phyloP scores from a whole-genome alignment of 2,329 filamentous ascomycete genomes.

The Phoma sp. region DNA sequence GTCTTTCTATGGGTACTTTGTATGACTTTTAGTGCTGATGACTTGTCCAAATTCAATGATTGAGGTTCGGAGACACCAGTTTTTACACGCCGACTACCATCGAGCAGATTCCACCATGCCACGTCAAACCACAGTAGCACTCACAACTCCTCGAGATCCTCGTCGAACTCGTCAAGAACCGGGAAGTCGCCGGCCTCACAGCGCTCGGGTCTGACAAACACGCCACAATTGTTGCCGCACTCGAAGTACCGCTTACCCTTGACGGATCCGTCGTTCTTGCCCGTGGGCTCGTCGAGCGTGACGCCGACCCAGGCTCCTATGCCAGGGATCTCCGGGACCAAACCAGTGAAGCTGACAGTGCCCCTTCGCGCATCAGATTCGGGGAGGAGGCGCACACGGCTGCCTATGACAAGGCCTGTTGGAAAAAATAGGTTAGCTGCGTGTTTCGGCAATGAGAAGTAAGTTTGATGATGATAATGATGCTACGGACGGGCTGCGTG shows the following conservation, averaged over 20 bases:
- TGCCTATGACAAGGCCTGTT: constrained; percentile 34
- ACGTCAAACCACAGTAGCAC: not conserved
- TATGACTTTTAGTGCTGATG: too few species aligned
- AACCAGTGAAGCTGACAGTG: constrained; percentile 72
- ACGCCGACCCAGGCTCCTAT: constrained; percentile 74
- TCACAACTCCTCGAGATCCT: constrained; percentile 70
- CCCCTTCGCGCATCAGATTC: constrained; percentile 73
- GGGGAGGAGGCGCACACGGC: constrained; percentile 53
- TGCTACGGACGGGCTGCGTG: not conserved
- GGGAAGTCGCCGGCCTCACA: constrained; percentile 78
- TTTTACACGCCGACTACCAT: too few species aligned
- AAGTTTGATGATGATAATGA: not conserved
- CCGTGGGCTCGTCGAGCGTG: constrained; percentile 75
- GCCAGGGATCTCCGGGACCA: constrained; percentile 74
- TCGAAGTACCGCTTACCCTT: constrained; percentile 72
- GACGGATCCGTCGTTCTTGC: constrained; percentile 81
- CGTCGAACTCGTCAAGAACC: constrained; percentile 55
- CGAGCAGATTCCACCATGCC: not conserved
- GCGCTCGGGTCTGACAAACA: constrained; percentile 79
- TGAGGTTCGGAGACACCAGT: too few species aligned
- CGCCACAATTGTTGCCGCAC: constrained; percentile 71
- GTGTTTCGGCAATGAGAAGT: not conserved
- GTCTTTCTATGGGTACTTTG: too few species aligned
- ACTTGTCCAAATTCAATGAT: too few species aligned
- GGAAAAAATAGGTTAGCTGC: constrained; percentile 11